Conservation (phyloP, 2,329 filamentous ascomycete species). For the Colletotrichum ledebouriae region DNA sequence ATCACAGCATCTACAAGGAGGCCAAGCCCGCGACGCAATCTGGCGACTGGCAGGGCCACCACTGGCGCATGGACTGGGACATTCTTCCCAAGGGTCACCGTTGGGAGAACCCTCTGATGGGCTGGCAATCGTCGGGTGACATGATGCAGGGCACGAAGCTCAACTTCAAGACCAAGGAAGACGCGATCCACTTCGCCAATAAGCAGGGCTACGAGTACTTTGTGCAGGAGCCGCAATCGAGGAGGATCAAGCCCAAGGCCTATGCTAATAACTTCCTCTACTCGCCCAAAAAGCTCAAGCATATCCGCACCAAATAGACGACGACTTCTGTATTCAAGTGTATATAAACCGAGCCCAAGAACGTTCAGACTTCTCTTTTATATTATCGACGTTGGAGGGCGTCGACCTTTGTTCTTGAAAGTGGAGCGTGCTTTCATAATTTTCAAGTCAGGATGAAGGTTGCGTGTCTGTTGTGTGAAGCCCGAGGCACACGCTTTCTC, state of each 20-base stretch:
- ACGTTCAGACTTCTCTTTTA: neutral
- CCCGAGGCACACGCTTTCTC: neutral
- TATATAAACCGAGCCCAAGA: conserved; percentile 48
- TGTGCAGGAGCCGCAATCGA: conserved; percentile 94
- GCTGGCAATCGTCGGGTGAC: conserved; percentile 97
- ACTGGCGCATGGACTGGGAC: conserved; percentile 99
- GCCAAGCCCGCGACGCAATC: conserved; percentile 97
- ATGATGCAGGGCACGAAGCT: conserved; percentile 94
- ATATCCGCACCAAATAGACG: conserved; percentile 81
- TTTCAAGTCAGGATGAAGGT: no score
- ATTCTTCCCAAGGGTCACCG: conserved; percentile 90
- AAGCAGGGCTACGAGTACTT: conserved; percentile 99
- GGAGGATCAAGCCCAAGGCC: conserved; percentile 88
- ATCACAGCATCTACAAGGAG: conserved; percentile 86
- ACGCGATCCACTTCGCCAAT: conserved; percentile 93
- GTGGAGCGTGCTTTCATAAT: no score
- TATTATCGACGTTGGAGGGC: no score
- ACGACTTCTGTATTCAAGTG: conserved; percentile 40
- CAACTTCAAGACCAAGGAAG: conserved; percentile 92
- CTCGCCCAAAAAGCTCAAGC: conserved; percentile 87
- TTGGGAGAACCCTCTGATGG: conserved; percentile 99
- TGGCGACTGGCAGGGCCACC: conserved; percentile 83
- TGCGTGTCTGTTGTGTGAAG: neutral
- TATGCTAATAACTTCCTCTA: conserved; percentile 98
- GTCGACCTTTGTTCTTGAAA: no score